Evolutionary conservation across 306 rosid species (phyloP), one percentile per base, ranked within the genome.

Genomic region (Castanea mollissima): DNA sequence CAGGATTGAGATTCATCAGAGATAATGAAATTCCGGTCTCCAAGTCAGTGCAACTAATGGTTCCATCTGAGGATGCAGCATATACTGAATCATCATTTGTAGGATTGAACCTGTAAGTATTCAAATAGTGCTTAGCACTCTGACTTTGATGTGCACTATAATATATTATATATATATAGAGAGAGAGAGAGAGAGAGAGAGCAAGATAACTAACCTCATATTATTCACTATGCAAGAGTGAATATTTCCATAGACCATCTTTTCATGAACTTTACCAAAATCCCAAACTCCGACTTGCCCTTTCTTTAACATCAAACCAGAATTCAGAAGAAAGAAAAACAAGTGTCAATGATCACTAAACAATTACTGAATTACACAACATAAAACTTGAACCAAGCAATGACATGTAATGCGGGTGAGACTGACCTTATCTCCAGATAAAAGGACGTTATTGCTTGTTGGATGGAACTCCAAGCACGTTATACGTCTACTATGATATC

Each of bases 231-330:
- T 76, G 79, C 97, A 90, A 11, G 97, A 94, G 82, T 94, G 98
- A 75, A 92, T 87, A 78, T 88, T 78, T 73, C 92, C 93, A 81
- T 92, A 94, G 59, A 92, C 98, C 54, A 89, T 83, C 83, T 86
- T 92, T 86, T 94, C 98, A n/a, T 92, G 75, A 34, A 94, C 94
- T 77, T 85, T 92, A 63, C 16, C 87, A 69, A 86, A 94, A 84
- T 94, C 97, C 98, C 98, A 94, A 94, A 94, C 91, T 86, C 98
- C 98, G 86, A 94, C 86, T 87, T 94, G 98, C 76, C 98, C 98
- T 92, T 91, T 94, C 98, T 94, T 86, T 71, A 75, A 31, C 60
- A 77, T 74, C 58, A 81, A 75, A 79, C 52, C 82, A 80, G 15
- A 23, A 10, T 49, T 49, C 54, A 49, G 54, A 49, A 49, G 23